Evolutionary conservation across 768 basidiomycete species (phyloP), one percentile per base, ranked within the genome.

Genomic region (Hericium erinaceus): DNA sequence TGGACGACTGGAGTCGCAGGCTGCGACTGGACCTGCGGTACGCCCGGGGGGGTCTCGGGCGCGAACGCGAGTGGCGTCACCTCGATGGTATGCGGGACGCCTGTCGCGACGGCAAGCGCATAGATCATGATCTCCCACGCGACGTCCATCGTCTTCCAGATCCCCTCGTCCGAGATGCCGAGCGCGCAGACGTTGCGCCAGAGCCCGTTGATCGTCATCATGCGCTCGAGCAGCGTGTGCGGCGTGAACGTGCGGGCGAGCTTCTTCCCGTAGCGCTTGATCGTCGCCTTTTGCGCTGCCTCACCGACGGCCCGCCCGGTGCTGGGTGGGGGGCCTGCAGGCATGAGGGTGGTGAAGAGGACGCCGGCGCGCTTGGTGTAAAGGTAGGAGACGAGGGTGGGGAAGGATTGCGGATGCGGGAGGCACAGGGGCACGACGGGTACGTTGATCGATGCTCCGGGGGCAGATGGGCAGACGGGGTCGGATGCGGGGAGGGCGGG

Each of bases 401-500:
- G 73, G 73, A 84, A 91, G 11, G 80, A 78, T 2, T 74, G 69
- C 10, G 87, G 83, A 5, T 78, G 79, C 1, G 88, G 86, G 11
- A 92, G 69, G 40, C 76, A 74, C 39, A 92, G 69, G 0, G 81
- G 77, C 53, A 82, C 77, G 51, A 92, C 74, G 33, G 89, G 89
- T 54, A 81, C 63, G 48, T 69, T 72, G 56, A 67, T 67, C 9
- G 68, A 65, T 24, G 67, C 67, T 0, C 74, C 64, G 38, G 70
- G 61, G 54, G 59, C 48, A 41, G 71, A 57, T 26, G 13, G 69
- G 59, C 37, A 69, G 49, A 65, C 52, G 10, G 69, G 65, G 39
- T 64, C 56, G 3, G 72, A 63, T 9, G 74, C 62, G 0, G 82
- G 79, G 26, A 87, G 74, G 22, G 75, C 69, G 1, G 85, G 82